These are phyloP conservation scores for Striga asiatica DNA, from an alignment of 257 asterid genomes.

Conservation along the genomic window DNA sequence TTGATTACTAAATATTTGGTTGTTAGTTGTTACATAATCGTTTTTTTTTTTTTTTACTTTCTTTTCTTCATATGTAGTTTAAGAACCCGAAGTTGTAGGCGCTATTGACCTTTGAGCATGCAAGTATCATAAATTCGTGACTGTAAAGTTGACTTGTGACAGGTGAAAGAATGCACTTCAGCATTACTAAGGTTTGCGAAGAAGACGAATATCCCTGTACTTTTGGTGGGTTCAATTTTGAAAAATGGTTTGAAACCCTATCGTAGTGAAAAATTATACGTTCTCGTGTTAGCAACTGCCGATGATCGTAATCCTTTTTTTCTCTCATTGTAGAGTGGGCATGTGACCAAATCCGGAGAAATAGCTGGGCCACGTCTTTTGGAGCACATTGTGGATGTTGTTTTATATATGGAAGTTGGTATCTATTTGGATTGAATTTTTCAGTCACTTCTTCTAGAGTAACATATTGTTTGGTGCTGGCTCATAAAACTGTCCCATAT, in stretches of 20 bases:
- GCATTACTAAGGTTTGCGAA: slow-evolving; percentile 87
- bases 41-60: slow-evolving; percentile 2
- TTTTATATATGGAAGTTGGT: slow-evolving; percentile 89
- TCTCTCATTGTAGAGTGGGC: slow-evolving; percentile 60
- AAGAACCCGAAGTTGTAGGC: neutral
- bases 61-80: slow-evolving; percentile 10
- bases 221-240: slow-evolving; percentile 52
- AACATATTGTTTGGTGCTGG: neutral
- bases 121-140: neutral
- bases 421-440: too few species aligned
- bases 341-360: slow-evolving; percentile 89
- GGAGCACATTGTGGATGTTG: slow-evolving; percentile 97
- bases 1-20: neutral
- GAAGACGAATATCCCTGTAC: slow-evolving; percentile 68
- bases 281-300: slow-evolving; percentile 7
- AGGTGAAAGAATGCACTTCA: slow-evolving; percentile 95
- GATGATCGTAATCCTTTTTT: slow-evolving; percentile 7
- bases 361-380: slow-evolving; percentile 94
- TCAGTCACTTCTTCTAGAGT: too few species aligned
- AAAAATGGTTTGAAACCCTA: neutral
- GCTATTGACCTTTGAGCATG: too few species aligned
- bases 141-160: slow-evolving; percentile 15
- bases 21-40: neutral
- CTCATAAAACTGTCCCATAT: slow-evolving; percentile 6
- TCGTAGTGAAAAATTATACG: neutral